Conservation (phyloP, 768 basidiomycete species). For the Lentinula boryana region DNA sequence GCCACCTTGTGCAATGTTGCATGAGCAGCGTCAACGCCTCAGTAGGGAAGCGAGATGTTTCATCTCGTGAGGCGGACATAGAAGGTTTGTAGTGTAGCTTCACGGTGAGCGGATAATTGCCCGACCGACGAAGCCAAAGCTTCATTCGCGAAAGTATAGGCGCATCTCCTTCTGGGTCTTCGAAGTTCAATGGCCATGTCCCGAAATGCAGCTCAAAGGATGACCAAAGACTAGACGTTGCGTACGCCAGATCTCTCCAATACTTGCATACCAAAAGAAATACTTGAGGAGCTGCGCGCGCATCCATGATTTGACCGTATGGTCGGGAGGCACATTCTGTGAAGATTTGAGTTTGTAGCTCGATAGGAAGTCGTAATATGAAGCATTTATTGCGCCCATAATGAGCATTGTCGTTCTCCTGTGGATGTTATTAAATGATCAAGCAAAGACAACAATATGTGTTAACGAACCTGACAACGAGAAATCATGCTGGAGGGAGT, state of each 20-base stretch:
- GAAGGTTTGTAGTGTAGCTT: constrained; percentile 20
- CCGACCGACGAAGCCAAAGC: constrained; percentile 33
- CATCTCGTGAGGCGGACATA: constrained; percentile 5
- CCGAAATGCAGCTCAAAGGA: constrained; percentile 31
- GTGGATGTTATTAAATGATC: neutral
- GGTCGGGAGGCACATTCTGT: constrained; percentile 24
- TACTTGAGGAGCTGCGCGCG: constrained; percentile 28
- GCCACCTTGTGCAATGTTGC: constrained; percentile 30
- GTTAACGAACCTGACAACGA: neutral
- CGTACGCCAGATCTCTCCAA: constrained; percentile 34
- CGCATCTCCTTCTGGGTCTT: neutral
- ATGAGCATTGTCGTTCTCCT: neutral
- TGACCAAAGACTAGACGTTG: constrained; percentile 42
- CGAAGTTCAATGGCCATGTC: constrained; percentile 8
- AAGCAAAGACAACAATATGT: neutral
- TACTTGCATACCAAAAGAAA: constrained; percentile 32
- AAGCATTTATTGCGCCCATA: constrained; percentile 1
- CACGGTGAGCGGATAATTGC: constrained; percentile 24
- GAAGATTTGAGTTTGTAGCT: constrained; percentile 44
- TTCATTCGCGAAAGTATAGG: constrained; percentile 12
- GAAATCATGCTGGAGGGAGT: neutral
- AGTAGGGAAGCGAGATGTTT: constrained; percentile 15
- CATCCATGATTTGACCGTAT: constrained; percentile 23
- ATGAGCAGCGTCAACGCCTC: constrained; percentile 23
- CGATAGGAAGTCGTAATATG: constrained; percentile 35